phyloP scores from a whole-genome alignment of 2,329 filamentous ascomycete genomes.

The Exserohilum turcica region DNA sequence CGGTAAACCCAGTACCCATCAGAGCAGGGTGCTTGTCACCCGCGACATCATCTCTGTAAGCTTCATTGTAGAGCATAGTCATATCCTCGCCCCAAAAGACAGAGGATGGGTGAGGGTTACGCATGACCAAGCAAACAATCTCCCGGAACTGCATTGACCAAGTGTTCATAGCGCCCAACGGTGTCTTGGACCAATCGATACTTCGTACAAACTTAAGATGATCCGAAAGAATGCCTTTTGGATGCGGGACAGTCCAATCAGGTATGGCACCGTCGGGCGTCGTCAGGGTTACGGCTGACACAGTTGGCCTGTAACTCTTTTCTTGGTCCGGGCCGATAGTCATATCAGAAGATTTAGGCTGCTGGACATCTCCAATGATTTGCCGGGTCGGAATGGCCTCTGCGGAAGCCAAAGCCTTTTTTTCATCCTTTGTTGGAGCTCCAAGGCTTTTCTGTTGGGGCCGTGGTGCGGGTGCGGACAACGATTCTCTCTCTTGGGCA shows the following conservation, averaged over 20 bases:
- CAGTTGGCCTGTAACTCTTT: conserved; percentile 22
- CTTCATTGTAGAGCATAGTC: conserved; percentile 49
- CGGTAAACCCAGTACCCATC: conserved; percentile 41
- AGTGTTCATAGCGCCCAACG: conserved; percentile 53
- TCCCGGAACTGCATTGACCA: conserved; percentile 58
- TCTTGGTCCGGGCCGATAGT: conserved; percentile 24
- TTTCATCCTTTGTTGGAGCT: conserved; percentile 1
- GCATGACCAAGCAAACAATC: conserved; percentile 39
- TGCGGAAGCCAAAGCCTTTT: conserved; percentile 12
- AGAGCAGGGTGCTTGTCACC: conserved; percentile 38
- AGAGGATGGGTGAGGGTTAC: conserved; percentile 37
- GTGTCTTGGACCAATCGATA: conserved; percentile 56
- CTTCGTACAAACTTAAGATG: conserved; percentile 47
- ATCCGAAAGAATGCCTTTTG: conserved; percentile 35
- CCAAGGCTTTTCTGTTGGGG: neutral
- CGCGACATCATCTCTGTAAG: conserved; percentile 42
- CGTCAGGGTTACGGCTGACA: conserved; percentile 28
- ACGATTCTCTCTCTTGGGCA: conserved; percentile 16
- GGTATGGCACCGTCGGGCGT: conserved; percentile 16
- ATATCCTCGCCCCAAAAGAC: conserved; percentile 45
- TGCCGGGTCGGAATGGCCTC: conserved; percentile 4
- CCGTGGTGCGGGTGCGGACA: conserved; percentile 4
- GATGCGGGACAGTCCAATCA: conserved; percentile 35
- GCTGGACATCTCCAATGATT: conserved; percentile 2
- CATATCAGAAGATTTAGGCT: conserved; percentile 13